Percentiles rank a stretch among this genome's conserved stretches.
phyloP scores from a whole-genome alignment of 2,329 filamentous ascomycete genomes.

The Xylariales sp. region DNA sequence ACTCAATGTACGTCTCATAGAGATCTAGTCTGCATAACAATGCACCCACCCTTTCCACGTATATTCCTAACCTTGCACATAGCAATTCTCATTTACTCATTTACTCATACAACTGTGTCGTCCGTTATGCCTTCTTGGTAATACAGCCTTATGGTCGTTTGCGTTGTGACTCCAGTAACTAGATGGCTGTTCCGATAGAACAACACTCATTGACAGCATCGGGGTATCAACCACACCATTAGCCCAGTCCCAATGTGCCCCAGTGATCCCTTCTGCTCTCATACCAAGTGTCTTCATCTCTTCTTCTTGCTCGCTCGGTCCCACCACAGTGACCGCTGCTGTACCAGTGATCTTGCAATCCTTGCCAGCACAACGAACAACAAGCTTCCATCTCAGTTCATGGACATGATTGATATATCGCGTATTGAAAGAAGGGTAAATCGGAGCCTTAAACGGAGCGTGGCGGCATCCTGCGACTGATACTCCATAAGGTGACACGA shows the following conservation, averaged over 20 bases:
- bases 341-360: slow-evolving; percentile 2
- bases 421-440: slow-evolving; percentile 7
- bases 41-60: too few species aligned
- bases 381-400: slow-evolving; percentile 4
- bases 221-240: too few species aligned
- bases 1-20: too few species aligned
- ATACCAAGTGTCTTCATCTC: neutral
- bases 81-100: too few species aligned
- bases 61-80: too few species aligned
- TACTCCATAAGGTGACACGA: neutral
- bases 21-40: too few species aligned
- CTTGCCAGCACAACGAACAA: slow-evolving; percentile 6
- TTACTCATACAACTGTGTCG: too few species aligned
- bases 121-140: too few species aligned
- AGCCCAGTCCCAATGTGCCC: slow-evolving; percentile 2
- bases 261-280: slow-evolving; percentile 3
- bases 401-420: slow-evolving; percentile 6
- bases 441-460: neutral
- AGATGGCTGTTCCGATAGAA: too few species aligned
- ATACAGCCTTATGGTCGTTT: too few species aligned
- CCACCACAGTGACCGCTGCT: slow-evolving; percentile 6
- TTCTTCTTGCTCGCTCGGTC: slow-evolving; percentile 6
- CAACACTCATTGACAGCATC: too few species aligned
- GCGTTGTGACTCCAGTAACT: too few species aligned
- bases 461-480: neutral